These are phyloP conservation scores for Digitaria exilis DNA, from an alignment of 202 grass and related monocot genomes.

Conservation along the genomic window DNA sequence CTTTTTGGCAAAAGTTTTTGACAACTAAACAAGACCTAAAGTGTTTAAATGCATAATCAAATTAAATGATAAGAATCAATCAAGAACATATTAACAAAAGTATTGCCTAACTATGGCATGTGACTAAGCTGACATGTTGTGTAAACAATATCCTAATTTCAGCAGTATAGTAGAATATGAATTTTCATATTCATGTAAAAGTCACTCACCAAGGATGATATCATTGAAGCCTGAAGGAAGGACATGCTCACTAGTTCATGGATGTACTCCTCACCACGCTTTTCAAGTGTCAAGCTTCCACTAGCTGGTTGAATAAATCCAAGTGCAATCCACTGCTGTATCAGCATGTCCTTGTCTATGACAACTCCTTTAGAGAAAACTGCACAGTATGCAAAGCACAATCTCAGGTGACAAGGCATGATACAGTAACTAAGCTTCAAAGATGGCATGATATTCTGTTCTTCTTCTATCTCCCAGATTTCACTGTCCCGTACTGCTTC, in stretches of 20 bases:
- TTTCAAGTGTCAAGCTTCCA: not conserved
- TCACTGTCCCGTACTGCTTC: not conserved
- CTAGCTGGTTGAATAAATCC: conserved; percentile 2
- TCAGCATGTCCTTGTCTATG: conserved; percentile 27
- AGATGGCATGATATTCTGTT: not conserved
- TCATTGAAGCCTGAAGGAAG: conserved; percentile 13
- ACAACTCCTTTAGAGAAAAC: conserved; percentile 18
- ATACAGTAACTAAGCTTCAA: conserved; percentile 4
- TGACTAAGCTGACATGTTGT: not conserved
- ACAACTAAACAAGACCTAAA: too few relatives aligned
- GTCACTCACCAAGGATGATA: not conserved
- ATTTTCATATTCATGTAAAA: not conserved
- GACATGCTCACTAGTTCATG: conserved; percentile 17
- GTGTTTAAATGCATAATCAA: not conserved
- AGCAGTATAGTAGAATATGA: not conserved
- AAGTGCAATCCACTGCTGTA: conserved; percentile 29
- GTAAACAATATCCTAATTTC: not conserved
- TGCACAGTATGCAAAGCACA: conserved; percentile 28
- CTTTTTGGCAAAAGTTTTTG: too few relatives aligned
- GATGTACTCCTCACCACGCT: not conserved
- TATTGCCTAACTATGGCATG: not conserved
- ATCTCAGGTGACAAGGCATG: conserved; percentile 20
- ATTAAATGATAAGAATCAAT: not conserved
- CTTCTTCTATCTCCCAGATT: conserved; percentile 10
- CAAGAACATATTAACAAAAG: not conserved